Evolutionary conservation across 83 land plant genomes (phyloP), one percentile per base, ranked within the genome.

Genomic region (Thuja plicata): DNA sequence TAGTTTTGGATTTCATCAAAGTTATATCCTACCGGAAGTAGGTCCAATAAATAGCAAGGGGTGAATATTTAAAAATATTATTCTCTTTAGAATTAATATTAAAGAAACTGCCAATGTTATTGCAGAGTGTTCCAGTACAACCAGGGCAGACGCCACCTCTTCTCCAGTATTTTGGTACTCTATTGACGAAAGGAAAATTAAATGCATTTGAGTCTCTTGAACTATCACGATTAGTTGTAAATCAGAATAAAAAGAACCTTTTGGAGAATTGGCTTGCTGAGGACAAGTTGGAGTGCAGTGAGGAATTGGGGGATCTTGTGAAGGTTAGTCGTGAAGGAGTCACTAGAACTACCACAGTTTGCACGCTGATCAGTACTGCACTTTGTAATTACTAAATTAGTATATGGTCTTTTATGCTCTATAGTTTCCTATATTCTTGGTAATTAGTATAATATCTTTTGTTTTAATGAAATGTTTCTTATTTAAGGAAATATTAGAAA

Each of bases 191-290:
- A 91, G 99, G 99, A 50, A 97, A 96, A 90, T 93, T 98, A 13
- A 98, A 98, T 92, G 97, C 96, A 1, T 98, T 97, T 87, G 99
- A 98, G 89, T 98, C 99, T 76, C 89, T 98, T 92, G 99, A 98
- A 91, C 91, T 98, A 27, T 98, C 99, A 6, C 97, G 99, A n/a
- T 89, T 98, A 50, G 99, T 98, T 89, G 99, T 98, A 0, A 98
- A 97, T 87, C 99, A 98, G 93, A 97, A 96, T 88, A 98, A 98
- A 78, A 98, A 98, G 87, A 97, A 98, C 91, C 93, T 98, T 85
- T 90, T 98, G 87, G 99, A 98, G 89, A 98, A 98, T 86, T 98
- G 99, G 99, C 89, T 98, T 89, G 99, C 99, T 12, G 99, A 98
- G 89, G 99, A 98, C 89, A 98, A 98, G 89, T 92, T 98, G 83